phyloP scores from a whole-genome alignment of 2,329 filamentous ascomycete species.

The Hortaea werneckii region DNA sequence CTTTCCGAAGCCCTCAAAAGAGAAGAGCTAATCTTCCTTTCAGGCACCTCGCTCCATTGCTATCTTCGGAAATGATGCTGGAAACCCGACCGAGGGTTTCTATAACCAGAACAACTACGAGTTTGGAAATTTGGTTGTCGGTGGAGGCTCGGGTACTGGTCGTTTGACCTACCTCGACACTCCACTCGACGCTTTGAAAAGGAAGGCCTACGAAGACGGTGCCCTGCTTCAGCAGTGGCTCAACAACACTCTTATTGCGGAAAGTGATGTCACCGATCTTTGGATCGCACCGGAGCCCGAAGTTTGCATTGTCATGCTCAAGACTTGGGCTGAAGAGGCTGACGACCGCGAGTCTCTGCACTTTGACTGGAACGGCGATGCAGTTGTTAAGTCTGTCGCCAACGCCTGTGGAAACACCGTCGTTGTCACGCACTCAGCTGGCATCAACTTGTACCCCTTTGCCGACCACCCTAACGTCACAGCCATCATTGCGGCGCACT shows the following conservation, averaged over 20 bases:
- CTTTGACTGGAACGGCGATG: constrained; percentile 14
- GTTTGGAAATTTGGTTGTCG: constrained; percentile 33
- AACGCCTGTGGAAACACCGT: constrained; percentile 40
- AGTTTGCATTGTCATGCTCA: constrained; percentile 28
- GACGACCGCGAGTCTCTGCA: constrained; percentile 17
- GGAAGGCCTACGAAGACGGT: constrained; percentile 18
- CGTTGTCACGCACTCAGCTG: constrained; percentile 37
- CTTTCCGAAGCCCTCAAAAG: no score
- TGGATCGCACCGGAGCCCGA: constrained; percentile 36
- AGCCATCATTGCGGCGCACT: constrained; percentile 19
- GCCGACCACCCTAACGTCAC: constrained; percentile 24
- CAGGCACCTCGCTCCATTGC: constrained; percentile 35
- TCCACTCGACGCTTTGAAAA: constrained; percentile 33
- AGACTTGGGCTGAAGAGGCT: constrained; percentile 19
- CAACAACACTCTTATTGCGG: constrained; percentile 27
- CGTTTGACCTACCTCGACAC: constrained; percentile 29
- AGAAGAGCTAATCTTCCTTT: no score
- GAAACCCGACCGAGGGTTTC: constrained; percentile 13
- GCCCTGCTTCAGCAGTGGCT: constrained; percentile 38
- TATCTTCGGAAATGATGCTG: constrained; percentile 42
- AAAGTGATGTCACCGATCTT: constrained; percentile 17
- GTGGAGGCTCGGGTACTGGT: constrained; percentile 32
- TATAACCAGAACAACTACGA: constrained; percentile 24
- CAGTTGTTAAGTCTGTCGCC: constrained; percentile 21
- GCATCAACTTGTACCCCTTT: constrained; percentile 21